Conservation (phyloP, 306 rosid genomes). For the Crotalaria pallida region DNA sequence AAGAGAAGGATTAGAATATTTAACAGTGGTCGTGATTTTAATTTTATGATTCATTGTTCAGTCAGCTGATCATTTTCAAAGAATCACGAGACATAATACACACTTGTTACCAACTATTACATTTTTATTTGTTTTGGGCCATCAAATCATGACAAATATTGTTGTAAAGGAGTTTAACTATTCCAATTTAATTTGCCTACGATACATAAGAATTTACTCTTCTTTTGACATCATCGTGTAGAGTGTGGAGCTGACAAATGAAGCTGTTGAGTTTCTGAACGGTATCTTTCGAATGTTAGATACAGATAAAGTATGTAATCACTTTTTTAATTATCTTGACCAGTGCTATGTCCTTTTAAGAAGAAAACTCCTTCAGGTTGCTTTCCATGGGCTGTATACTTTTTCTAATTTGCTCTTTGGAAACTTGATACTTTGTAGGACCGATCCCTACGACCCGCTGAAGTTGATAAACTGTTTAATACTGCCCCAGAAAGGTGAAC, state of each 20-base stretch:
- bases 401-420: constrained; percentile 22
- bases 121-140: constrained; percentile 8
- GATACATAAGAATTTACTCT: constrained; percentile 12
- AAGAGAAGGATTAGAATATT: constrained; percentile 15
- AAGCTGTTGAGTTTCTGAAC: constrained; percentile 70
- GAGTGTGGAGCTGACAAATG: constrained; percentile 83
- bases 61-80: constrained; percentile 1
- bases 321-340: constrained; percentile 14
- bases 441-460: constrained; percentile 57
- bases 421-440: constrained; percentile 52
- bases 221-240: constrained; percentile 35
- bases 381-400: constrained; percentile 19
- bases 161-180: neutral
- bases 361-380: constrained; percentile 6
- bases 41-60: constrained; percentile 10
- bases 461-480: constrained; percentile 68
- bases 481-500: constrained; percentile 86
- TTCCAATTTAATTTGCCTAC: neutral
- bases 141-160: neutral
- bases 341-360: constrained; percentile 8
- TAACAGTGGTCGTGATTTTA: neutral
- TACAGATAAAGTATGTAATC: constrained; percentile 58
- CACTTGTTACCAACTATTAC: neutral
- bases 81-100: neutral
- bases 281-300: constrained; percentile 72